Evolutionary conservation across 495 filamentous ascomycete species (phyloP).

Genomic region (Xylaria cubensis): DNA sequence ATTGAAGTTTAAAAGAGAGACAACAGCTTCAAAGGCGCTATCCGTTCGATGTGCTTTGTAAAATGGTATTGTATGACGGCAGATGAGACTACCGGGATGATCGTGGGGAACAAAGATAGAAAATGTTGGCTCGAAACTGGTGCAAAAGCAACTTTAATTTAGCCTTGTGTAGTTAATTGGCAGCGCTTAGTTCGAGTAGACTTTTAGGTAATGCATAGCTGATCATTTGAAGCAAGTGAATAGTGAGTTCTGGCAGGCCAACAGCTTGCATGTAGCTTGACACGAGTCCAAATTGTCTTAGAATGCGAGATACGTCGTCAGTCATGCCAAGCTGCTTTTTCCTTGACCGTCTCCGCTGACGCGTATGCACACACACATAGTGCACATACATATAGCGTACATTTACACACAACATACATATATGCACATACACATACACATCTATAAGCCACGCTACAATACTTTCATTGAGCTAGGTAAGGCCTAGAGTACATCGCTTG

Average conservation of each 20-base stretch:
- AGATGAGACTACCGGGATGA: not conserved
- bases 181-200: slow-evolving; percentile 1
- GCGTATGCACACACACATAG: slow-evolving; percentile 13
- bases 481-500: not conserved
- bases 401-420: not conserved
- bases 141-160: slow-evolving; percentile 2
- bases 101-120: not conserved
- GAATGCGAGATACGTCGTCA: not conserved
- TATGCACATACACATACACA: not conserved
- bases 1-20: not conserved
- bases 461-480: not conserved
- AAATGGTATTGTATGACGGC: not conserved
- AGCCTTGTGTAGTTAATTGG: slow-evolving; percentile 5
- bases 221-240: not conserved
- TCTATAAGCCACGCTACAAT: not conserved
- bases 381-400: not conserved
- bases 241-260: slow-evolving; percentile 13
- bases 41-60: not conserved
- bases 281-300: slow-evolving; percentile 13
- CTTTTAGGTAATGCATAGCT: not conserved
- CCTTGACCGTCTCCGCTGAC: slow-evolving; percentile 15
- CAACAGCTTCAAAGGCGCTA: not conserved
- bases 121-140: slow-evolving; percentile 4
- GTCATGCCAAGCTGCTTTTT: slow-evolving; percentile 16
- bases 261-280: slow-evolving; percentile 13